Evolutionary conservation across 2,329 filamentous ascomycete species (phyloP).

Genomic region (Dactylonectria macrodidyma): DNA sequence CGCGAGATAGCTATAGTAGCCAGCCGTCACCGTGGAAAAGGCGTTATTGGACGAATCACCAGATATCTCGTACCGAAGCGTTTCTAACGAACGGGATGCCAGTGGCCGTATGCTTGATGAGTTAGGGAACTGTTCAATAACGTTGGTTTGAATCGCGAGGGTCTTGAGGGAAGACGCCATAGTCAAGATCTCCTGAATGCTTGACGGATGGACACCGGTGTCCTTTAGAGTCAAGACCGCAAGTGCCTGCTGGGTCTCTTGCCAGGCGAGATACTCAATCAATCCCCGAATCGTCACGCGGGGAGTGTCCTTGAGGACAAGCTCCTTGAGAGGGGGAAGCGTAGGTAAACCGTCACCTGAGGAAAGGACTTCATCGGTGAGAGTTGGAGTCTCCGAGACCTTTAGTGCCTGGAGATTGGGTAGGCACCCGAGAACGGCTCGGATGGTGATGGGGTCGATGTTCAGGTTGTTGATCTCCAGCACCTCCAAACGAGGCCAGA

Average conservation of each 20-base stretch:
- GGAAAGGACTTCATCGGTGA: slow-evolving; percentile 85
- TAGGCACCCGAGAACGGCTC: slow-evolving; percentile 79
- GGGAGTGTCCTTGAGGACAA: slow-evolving; percentile 80
- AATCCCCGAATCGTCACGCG: slow-evolving; percentile 81
- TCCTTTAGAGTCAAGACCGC: slow-evolving; percentile 78
- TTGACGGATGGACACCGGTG: slow-evolving; percentile 77
- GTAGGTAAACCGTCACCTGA: slow-evolving; percentile 76
- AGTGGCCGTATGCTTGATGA: slow-evolving; percentile 70
- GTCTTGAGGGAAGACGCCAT: slow-evolving; percentile 71
- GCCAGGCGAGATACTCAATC: slow-evolving; percentile 74
- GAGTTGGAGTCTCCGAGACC: slow-evolving; percentile 76
- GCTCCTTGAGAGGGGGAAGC: slow-evolving; percentile 81
- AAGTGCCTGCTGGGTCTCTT: slow-evolving; percentile 72
- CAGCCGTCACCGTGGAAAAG: slow-evolving; percentile 68
- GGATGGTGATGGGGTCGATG: slow-evolving; percentile 79
- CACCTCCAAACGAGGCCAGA: slow-evolving; percentile 81
- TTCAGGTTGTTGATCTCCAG: slow-evolving; percentile 78
- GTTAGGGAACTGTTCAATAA: slow-evolving; percentile 65
- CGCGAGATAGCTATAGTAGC: slow-evolving; percentile 89
- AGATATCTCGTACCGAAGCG: slow-evolving; percentile 87
- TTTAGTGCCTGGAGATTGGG: slow-evolving; percentile 80
- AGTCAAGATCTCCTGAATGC: slow-evolving; percentile 73
- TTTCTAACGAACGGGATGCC: slow-evolving; percentile 77
- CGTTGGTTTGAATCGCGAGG: slow-evolving; percentile 67
- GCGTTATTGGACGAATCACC: slow-evolving; percentile 70